Evolutionary conservation across 805 yeast genomes (phyloP), one percentile per base, ranked within the genome.

Genomic region (Cyberlindnera maritima): DNA sequence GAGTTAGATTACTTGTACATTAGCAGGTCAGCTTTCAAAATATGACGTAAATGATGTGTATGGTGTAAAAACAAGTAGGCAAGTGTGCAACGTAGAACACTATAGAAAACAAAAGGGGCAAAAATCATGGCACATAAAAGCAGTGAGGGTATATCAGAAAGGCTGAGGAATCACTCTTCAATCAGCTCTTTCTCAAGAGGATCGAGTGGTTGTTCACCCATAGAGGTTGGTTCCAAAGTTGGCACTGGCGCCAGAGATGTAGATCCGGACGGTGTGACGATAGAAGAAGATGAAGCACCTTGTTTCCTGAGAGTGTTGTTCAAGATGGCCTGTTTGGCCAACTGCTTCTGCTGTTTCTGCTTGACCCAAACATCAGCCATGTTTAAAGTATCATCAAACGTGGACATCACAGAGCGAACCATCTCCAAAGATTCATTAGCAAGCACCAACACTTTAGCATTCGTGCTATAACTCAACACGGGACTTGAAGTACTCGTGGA

Each of bases 371-470:
- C 70, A 63, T 94, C 97, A 1, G 97, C 97, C 54, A 83, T 82
- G 40, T 80, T 83, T 44, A 92, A 71, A 42, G 90, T 90, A 39
- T 87, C 91, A 61, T 87, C 92, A 56, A 95, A 89, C 7, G 91
- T 91, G 42, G 76, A 76, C 54, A 90, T 89, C 17, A 92, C 83
- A 47, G 86, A 85, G 35, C 83, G 76, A 32, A 92, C 84, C 89
- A 91, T 59, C 36, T 86, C 94, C 40, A 92, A 69, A 0, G 96
- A 84, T 64, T 94, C 99, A 54, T 85, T 85, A 0, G 98, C 97
- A 50, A 92, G 72, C 5, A 86, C 76, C 21, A 94, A 68, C 1
- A 89, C 87, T 52, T 84, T 81, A 19, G 87, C 88, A 61, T 88
- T 86, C 10, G 79, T 68, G 52, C 73, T 59, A 23, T 53, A 53